A percentile compares a stretch with the other conserved stretches of the same genome.
Conservation (phyloP, 2,329 filamentous ascomycete genomes). For the Fusarium concolor region DNA sequence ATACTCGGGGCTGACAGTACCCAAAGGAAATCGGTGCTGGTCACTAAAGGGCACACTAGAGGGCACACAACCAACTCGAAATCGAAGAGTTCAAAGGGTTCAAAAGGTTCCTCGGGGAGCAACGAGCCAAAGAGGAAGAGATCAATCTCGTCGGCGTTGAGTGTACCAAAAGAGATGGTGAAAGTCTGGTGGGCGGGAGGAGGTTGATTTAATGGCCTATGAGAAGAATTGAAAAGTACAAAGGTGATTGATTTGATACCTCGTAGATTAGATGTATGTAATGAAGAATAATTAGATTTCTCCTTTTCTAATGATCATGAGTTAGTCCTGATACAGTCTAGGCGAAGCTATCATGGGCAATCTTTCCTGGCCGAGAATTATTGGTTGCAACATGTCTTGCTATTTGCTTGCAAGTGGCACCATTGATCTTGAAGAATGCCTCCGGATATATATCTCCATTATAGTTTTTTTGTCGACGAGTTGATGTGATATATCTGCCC, state of each 20-base stretch:
- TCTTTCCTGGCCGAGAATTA: no score
- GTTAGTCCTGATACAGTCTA: not conserved
- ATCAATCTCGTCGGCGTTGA: slow-evolving; percentile 33
- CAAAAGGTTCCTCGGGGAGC: not conserved
- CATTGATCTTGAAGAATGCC: not conserved
- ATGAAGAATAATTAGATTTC: slow-evolving; percentile 28
- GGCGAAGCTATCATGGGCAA: no score
- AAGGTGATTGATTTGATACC: slow-evolving; percentile 13
- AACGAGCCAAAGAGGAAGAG: slow-evolving; percentile 32
- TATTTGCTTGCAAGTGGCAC: not conserved
- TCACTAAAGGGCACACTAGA: slow-evolving; percentile 32
- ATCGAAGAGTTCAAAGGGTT: slow-evolving; percentile 19
- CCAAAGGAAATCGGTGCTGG: slow-evolving; percentile 37
- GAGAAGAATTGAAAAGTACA: slow-evolving; percentile 31
- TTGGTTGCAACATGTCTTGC: not conserved
- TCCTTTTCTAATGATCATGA: not conserved
- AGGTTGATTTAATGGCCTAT: slow-evolving; percentile 6
- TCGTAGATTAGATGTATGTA: slow-evolving; percentile 20
- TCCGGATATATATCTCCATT: not conserved
- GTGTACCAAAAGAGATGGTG: slow-evolving; percentile 41
- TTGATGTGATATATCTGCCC: not conserved
- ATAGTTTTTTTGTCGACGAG: not conserved
- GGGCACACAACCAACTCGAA: slow-evolving; percentile 15
- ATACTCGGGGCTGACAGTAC: slow-evolving; percentile 28
- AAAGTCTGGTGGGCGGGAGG: slow-evolving; percentile 45